Conservation (phyloP, 2,329 filamentous ascomycete species). For the Stagonosporopsis vannaccii region DNA sequence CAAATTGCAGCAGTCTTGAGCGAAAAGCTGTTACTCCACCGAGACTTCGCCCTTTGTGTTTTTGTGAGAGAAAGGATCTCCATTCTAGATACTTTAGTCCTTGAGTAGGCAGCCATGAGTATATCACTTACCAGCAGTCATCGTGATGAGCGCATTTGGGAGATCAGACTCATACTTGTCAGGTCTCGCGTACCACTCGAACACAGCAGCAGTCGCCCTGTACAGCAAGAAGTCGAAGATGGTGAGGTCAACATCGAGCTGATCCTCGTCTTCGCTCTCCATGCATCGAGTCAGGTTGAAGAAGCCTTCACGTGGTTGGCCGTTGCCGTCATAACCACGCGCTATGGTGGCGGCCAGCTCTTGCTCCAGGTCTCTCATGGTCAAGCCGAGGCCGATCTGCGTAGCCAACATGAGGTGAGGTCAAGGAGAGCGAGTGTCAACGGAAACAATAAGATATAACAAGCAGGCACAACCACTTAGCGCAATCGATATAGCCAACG, state of each 20-base stretch:
- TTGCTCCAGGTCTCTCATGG: slow-evolving; percentile 34
- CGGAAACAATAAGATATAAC: slow-evolving; percentile 18
- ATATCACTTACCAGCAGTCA: slow-evolving; percentile 40
- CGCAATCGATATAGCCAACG: slow-evolving; percentile 12
- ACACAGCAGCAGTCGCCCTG: slow-evolving; percentile 53
- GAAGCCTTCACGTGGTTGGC: slow-evolving; percentile 38
- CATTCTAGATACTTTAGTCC: slow-evolving; percentile 48
- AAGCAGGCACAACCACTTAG: slow-evolving; percentile 13
- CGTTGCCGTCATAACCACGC: slow-evolving; percentile 21
- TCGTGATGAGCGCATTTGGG: slow-evolving; percentile 41
- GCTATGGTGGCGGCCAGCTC: slow-evolving; percentile 32
- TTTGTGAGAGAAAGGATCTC: slow-evolving; percentile 52
- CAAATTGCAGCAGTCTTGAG: slow-evolving; percentile 57
- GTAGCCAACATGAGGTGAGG: slow-evolving; percentile 23
- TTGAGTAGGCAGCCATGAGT: not conserved
- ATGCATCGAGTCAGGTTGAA: slow-evolving; percentile 42
- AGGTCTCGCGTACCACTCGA: slow-evolving; percentile 46
- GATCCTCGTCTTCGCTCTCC: slow-evolving; percentile 46
- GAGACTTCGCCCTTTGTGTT: slow-evolving; percentile 47
- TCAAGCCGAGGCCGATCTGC: slow-evolving; percentile 19
- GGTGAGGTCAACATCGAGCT: slow-evolving; percentile 60
- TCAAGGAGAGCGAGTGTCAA: not conserved
- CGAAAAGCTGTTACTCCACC: slow-evolving; percentile 56
- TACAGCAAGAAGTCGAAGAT: slow-evolving; percentile 65
- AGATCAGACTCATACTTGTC: slow-evolving; percentile 43